Conservation (phyloP, 164 flowering plant genomes). For the Dillenia suffruticosa region DNA sequence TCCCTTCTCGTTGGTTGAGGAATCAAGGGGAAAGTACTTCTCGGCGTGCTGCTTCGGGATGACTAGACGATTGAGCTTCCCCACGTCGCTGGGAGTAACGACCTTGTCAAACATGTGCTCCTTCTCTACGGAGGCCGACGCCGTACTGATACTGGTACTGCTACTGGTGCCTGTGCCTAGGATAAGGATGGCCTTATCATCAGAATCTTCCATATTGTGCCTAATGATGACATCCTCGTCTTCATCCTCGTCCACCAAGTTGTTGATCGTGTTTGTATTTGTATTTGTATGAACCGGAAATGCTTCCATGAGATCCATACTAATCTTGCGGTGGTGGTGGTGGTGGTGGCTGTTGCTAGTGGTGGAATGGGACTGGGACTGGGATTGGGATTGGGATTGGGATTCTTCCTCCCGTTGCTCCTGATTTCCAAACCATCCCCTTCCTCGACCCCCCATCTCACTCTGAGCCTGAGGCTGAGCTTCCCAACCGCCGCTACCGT, state of each 20-base stretch:
- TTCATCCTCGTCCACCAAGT: slow-evolving; percentile 2
- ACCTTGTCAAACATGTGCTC: slow-evolving; percentile 98
- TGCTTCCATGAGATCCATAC: too few species aligned
- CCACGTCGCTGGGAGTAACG: slow-evolving; percentile 95
- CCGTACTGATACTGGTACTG: slow-evolving; percentile 4
- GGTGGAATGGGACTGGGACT: neutral
- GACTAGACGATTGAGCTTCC: slow-evolving; percentile 85
- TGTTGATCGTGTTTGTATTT: too few species aligned
- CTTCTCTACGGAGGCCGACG: slow-evolving; percentile 21
- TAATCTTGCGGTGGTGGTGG: too few species aligned
- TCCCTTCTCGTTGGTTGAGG: slow-evolving; percentile 70
- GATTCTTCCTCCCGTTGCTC: too few species aligned
- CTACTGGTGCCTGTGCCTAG: slow-evolving; percentile 11
- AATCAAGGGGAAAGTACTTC: slow-evolving; percentile 84
- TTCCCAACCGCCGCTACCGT: too few species aligned
- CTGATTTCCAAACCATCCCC: too few species aligned
- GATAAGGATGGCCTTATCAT: slow-evolving; percentile 7
- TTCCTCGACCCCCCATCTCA: too few species aligned
- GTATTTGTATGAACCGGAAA: too few species aligned
- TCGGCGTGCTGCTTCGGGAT: slow-evolving; percentile 98
- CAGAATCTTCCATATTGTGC: neutral
- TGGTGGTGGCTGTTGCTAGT: slow-evolving; percentile 3
- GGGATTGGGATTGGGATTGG: too few species aligned
- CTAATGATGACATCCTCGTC: neutral
- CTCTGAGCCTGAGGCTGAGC: too few species aligned